These are phyloP conservation scores for Themeda triandra DNA, from an alignment of 176 grass and related monocot genomes.

Conservation along the genomic window DNA sequence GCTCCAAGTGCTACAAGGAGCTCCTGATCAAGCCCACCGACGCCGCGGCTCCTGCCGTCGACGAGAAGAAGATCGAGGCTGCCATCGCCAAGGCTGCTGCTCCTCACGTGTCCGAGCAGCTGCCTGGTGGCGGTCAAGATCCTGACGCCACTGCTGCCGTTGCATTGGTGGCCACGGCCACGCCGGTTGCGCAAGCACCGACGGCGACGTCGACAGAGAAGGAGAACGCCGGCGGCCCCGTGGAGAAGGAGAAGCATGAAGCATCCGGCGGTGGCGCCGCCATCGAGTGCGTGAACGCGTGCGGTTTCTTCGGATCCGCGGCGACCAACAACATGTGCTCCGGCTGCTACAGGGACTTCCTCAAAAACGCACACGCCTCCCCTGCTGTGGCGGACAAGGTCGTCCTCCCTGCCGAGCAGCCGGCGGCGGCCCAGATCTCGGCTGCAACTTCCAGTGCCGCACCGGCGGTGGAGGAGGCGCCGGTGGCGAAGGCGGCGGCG, in stretches of 20 bases:
- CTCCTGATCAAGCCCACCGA: neutral
- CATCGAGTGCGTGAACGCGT: slow-evolving; percentile 27
- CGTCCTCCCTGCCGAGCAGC: neutral
- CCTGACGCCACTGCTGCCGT: neutral
- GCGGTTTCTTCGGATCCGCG: slow-evolving; percentile 44
- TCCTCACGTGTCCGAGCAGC: neutral
- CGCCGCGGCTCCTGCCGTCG: neutral
- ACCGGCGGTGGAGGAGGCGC: neutral
- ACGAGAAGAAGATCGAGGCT: neutral
- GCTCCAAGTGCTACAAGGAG: slow-evolving; percentile 47
- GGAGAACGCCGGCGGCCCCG: neutral
- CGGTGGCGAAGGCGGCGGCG: neutral
- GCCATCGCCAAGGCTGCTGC: neutral
- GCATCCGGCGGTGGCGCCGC: neutral
- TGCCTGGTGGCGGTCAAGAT: neutral
- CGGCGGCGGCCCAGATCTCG: neutral
- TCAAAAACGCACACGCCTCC: neutral
- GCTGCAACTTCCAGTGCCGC: no score
- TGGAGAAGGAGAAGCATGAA: neutral
- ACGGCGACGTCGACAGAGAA: neutral
- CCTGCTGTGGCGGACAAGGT: neutral
- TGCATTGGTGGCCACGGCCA: neutral
- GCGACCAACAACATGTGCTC: slow-evolving; percentile 42
- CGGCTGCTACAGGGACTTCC: slow-evolving; percentile 31
- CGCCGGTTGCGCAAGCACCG: neutral